Conservation (phyloP, 164 flowering plant species). For the grape (Vitis vinifera) region ASM3070453v1 NC_081817.1:3675501-3676000, state of each 20-base stretch:
- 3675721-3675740: constrained; percentile 11
- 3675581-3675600: background rate
- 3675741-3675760: constrained; percentile 17
- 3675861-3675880: background rate
- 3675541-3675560: constrained; percentile 18
- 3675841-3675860: background rate
- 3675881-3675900: background rate
- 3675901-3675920: constrained; percentile 4
- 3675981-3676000: constrained; percentile 99
- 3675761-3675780: constrained; percentile 1
- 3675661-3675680: background rate
- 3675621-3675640: constrained; percentile 8
- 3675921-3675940: constrained; percentile 14
- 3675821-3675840: background rate
- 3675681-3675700: constrained; percentile 5
- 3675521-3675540: constrained; percentile 29
- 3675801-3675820: constrained; percentile 2
- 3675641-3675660: background rate
- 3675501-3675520: constrained; percentile 8
- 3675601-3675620: background rate
- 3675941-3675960: constrained; percentile 28
- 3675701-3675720: constrained; percentile 14
- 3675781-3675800: constrained; percentile 1
- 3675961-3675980: constrained; percentile 87
- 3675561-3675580: constrained; percentile 7